Conservation (phyloP, 2,329 filamentous ascomycete genomes). For the Colletotrichum paranaense region DNA sequence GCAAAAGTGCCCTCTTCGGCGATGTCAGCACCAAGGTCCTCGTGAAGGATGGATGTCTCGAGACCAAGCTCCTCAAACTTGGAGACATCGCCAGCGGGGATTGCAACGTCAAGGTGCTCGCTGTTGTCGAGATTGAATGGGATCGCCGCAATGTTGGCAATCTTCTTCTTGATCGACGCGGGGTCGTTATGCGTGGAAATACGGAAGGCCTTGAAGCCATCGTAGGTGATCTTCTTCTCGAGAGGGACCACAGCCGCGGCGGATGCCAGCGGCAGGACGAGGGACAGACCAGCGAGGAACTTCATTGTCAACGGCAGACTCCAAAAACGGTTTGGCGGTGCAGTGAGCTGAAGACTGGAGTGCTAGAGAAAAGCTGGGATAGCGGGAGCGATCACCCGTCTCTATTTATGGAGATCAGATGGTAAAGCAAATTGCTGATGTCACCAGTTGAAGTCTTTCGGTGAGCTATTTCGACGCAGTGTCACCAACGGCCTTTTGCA, state of each 20-base stretch:
- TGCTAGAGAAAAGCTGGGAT: background rate
- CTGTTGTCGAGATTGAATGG: conserved; percentile 33
- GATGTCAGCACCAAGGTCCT: conserved; percentile 40
- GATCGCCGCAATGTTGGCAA: conserved; percentile 39
- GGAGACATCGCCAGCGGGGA: conserved; percentile 39
- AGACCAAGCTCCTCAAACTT: conserved; percentile 41
- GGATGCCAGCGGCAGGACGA: conserved; percentile 31
- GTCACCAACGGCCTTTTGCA: conserved; percentile 17
- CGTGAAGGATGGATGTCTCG: conserved; percentile 36
- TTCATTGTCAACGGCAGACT: conserved; percentile 20
- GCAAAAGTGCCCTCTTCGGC: conserved; percentile 36
- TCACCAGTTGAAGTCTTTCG: background rate
- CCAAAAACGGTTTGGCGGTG: too few relatives aligned
- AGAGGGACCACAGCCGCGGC: conserved; percentile 19
- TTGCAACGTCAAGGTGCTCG: conserved; percentile 39
- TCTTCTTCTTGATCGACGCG: conserved; percentile 46
- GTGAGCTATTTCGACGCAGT: background rate
- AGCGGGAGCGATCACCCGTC: background rate
- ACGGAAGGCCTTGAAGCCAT: conserved; percentile 53
- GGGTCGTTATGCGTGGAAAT: conserved; percentile 56
- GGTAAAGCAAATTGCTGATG: background rate
- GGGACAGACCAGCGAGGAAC: conserved; percentile 20
- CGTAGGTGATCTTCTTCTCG: conserved; percentile 40
- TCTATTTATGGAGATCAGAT: conserved; percentile 10
- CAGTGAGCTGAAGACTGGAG: background rate